phyloP scores from a whole-genome alignment of 305 asterid genomes.

The Rubia tinctorum region DNA sequence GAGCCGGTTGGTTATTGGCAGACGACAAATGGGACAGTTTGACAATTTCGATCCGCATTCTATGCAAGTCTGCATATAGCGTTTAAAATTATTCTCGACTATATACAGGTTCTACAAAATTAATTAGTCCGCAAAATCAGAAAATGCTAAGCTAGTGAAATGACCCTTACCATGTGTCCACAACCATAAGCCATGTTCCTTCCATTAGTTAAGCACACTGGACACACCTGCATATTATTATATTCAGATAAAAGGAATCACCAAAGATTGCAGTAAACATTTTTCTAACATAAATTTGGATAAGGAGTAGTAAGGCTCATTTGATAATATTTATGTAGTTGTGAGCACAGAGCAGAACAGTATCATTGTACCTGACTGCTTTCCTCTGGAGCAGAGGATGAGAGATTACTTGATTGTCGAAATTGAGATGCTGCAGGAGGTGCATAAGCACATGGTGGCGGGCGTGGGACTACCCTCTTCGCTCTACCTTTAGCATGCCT shows the following conservation, averaged over 20 bases:
- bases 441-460: conserved; percentile 55
- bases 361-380: conserved; percentile 44
- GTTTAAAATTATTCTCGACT: conserved; percentile 5
- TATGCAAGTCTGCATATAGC: conserved; percentile 63
- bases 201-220: conserved; percentile 57
- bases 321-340: neutral
- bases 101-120: neutral
- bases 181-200: conserved; percentile 77
- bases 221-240: conserved; percentile 51
- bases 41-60: conserved; percentile 64
- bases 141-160: conserved; percentile 3
- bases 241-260: neutral
- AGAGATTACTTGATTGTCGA: conserved; percentile 24
- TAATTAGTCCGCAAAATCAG: conserved; percentile 1
- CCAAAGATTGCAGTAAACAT: neutral
- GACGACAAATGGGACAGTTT: conserved; percentile 72
- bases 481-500: conserved; percentile 60
- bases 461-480: conserved; percentile 56
- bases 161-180: conserved; percentile 66
- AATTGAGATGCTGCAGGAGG: conserved; percentile 27
- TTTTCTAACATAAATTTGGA: neutral
- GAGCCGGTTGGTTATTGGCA: conserved; percentile 60
- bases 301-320: neutral
- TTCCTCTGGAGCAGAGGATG: conserved; percentile 42
- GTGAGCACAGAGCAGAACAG: neutral